Base-by-base conservation (phyloP, 2,329 filamentous ascomycete species). In the Phialophora macrospora region DNA sequence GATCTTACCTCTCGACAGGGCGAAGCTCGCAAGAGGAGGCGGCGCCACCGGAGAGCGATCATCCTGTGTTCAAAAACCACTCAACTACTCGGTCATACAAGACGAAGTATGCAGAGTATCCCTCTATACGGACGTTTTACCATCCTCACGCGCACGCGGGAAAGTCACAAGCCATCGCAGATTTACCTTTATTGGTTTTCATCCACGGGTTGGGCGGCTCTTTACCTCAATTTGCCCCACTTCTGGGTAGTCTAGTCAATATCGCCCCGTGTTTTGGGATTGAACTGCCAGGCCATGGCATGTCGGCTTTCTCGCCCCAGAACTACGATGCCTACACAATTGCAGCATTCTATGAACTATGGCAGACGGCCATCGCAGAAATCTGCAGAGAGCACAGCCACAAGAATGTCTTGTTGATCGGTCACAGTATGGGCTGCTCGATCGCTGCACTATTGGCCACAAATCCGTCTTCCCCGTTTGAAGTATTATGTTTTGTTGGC, bases 191-290 rank as follows among this genome's bases (percentile, higher is more conserved):
- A 9, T 80, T 98, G 3, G 93, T 98, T 51, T 97, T 96, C 75
- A 83, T 98, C 64, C 95, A 98, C 74, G 95, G 95, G 1, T 84
- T 98, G 9, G 95, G 94, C n/a, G 95, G 95, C 56, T 96, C 92
- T 0, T 85, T 93, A 26, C 90, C 92, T 11, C 95, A 98, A 74
- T 98, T 97, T 75, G 85, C 91, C 62, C 87, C 90, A 32, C 80
- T 98, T 4, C 80, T 98, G 17, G 90, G 87, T 22, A 95, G 91
- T 76, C 83, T 99, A 55, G 86, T 90, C 58, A 92, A 96, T 74
- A 82, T 93, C 56, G 92, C 91, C 12, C 89, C 93, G 55, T 96
- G 93, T 75, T 83, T 96, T 46, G 91, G 92, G 3, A 88, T 98
- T 68, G 95, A 99, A 75, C 83, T 97, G 3, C 94, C 95, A 0